Evolutionary conservation across 257 asterid genomes (phyloP).

Genomic region (Nicotiana sylvestris): DNA sequence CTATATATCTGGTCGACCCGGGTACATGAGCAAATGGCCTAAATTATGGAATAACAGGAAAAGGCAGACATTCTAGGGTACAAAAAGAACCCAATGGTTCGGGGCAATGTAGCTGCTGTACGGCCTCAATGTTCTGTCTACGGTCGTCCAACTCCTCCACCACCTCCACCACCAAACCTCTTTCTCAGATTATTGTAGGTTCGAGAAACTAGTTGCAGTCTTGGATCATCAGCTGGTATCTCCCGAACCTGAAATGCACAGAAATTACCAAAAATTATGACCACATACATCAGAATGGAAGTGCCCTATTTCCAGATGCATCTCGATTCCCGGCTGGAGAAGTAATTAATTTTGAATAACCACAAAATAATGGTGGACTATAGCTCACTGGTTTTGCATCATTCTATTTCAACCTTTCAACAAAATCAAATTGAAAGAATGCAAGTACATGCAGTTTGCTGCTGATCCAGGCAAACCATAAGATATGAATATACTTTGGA

Average conservation of each 20-base stretch:
- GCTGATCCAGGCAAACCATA: not conserved
- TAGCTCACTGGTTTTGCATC: not conserved
- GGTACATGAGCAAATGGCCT: not conserved
- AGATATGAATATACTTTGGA: not conserved
- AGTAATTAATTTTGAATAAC: not conserved
- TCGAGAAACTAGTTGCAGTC: slow-evolving; percentile 45
- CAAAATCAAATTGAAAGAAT: not conserved
- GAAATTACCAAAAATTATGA: not conserved
- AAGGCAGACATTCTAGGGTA: not conserved
- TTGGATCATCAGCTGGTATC: slow-evolving; percentile 85
- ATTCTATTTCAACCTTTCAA: not conserved
- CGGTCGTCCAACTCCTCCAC: slow-evolving; percentile 40
- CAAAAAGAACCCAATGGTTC: not conserved
- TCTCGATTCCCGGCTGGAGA: not conserved
- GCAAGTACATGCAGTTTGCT: not conserved
- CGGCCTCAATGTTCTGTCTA: slow-evolving; percentile 9
- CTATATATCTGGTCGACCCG: not conserved
- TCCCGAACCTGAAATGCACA: slow-evolving; percentile 58
- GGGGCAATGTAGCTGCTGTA: not conserved
- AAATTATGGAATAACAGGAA: slow-evolving; percentile 1
- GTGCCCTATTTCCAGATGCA: not conserved
- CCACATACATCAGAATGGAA: not conserved
- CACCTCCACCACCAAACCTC: slow-evolving; percentile 20
- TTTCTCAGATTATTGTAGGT: slow-evolving; percentile 34
- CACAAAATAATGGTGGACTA: not conserved